These are phyloP conservation scores for Rhodotorula sp. DNA, from an alignment of 1,284 basidiomycete species.

Conservation along the genomic window DNA sequence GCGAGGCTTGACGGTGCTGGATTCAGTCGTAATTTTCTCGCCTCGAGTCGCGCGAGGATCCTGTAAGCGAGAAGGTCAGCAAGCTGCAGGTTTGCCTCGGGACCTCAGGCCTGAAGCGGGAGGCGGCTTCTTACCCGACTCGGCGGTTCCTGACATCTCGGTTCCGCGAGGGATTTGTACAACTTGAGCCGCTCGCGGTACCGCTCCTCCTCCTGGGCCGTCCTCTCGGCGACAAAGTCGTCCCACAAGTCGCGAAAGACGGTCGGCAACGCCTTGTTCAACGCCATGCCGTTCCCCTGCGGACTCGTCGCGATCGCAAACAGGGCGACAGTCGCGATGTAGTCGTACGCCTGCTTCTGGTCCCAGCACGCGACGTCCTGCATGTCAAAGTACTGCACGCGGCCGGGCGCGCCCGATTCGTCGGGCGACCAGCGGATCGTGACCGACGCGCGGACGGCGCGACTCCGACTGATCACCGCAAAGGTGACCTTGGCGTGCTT, in stretches of 20 bases:
- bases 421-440: slow-evolving; percentile 66
- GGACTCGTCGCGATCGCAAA: slow-evolving; percentile 42
- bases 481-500: slow-evolving; percentile 73
- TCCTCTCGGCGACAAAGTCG: slow-evolving; percentile 71
- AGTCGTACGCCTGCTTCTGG: slow-evolving; percentile 80
- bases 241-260: slow-evolving; percentile 89
- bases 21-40: slow-evolving; percentile 9
- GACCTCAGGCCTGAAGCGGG: not conserved
- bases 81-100: fast-evolving
- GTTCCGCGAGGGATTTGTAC: slow-evolving; percentile 62
- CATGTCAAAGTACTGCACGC: slow-evolving; percentile 18
- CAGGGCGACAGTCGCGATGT: slow-evolving; percentile 80
- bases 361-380: slow-evolving; percentile 75
- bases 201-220: slow-evolving; percentile 60
- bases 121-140: slow-evolving; percentile 22
- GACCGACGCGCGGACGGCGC: slow-evolving; percentile 69
- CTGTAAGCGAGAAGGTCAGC: slow-evolving; percentile 1
- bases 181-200: slow-evolving; percentile 59
- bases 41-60: slow-evolving; percentile 16
- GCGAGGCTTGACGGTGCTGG: slow-evolving; percentile 3
- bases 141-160: slow-evolving; percentile 38
- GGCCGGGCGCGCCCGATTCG: slow-evolving; percentile 30
- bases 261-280: slow-evolving; percentile 61
- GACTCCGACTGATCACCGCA: slow-evolving; percentile 60
- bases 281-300: slow-evolving; percentile 43